Percentiles rank a stretch among this genome's conserved stretches.
These are phyloP conservation scores for Backusella morwellensis DNA, from an alignment of 192 early-diverging fungal genomes.

Conservation along the genomic window DNA sequence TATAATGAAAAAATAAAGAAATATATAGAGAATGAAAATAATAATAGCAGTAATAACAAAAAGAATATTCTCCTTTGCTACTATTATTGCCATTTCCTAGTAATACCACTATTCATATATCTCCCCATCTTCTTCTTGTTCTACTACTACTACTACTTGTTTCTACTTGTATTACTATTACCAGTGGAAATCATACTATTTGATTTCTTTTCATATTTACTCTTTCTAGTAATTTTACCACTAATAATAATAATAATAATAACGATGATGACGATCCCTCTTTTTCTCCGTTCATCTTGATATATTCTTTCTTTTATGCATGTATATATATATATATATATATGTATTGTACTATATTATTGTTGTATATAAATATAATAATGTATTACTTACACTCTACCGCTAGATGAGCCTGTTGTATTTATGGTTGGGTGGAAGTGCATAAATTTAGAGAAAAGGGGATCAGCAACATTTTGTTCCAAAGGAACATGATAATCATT, in stretches of 20 bases:
- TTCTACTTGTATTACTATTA: background rate
- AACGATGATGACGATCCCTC: too few relatives aligned
- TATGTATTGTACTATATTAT: background rate
- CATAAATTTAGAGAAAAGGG: constrained; percentile 15
- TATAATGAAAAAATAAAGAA: background rate
- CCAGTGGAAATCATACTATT: background rate
- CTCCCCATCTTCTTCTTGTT: background rate
- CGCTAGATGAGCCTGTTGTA: constrained; percentile 18
- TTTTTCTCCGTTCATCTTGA: too few relatives aligned
- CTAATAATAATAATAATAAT: background rate
- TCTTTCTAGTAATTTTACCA: background rate
- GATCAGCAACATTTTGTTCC: constrained; percentile 15
- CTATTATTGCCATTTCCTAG: background rate
- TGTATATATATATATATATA: background rate
- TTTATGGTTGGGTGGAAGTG: constrained; percentile 11
- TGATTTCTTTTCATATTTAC: background rate
- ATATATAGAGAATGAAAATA: background rate
- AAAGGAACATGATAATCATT: background rate
- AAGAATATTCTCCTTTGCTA: background rate
- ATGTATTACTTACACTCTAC: constrained; percentile 20
- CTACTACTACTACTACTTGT: background rate
- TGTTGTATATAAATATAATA: background rate
- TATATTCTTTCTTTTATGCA: background rate
- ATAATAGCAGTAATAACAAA: too few relatives aligned
- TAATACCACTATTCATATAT: background rate